Percentiles rank a stretch among this genome's conserved stretches.
Conservation (phyloP, 139 green algal species). For the Closterium sp. region DNA sequence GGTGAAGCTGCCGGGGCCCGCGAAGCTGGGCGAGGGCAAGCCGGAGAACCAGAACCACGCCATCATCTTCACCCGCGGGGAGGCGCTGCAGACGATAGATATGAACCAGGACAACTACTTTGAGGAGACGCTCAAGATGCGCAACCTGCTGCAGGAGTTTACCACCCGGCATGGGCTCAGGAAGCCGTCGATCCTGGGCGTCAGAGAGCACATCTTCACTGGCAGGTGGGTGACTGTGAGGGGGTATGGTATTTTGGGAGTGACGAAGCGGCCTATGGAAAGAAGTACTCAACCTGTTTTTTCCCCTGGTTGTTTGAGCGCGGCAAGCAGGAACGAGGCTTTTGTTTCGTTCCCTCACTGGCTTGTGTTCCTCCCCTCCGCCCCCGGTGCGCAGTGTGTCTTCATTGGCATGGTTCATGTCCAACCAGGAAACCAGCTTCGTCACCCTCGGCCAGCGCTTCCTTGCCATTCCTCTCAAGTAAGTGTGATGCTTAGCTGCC, state of each 20-base stretch:
- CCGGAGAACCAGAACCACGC: constrained; percentile 55
- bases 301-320: neutral
- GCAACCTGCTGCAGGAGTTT: constrained; percentile 71
- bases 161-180: neutral
- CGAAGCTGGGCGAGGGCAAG: constrained; percentile 52
- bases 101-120: constrained; percentile 79
- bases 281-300: too few relatives aligned
- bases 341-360: neutral
- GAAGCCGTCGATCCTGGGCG: constrained; percentile 42
- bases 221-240: constrained; percentile 39
- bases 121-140: constrained; percentile 79
- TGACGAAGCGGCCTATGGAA: neutral
- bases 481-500: neutral
- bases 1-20: constrained; percentile 33
- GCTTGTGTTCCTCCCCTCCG: neutral
- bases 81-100: constrained; percentile 53
- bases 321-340: too few relatives aligned
- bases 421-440: constrained; percentile 53
- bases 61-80: constrained; percentile 51
- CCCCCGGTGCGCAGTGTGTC: constrained; percentile 34
- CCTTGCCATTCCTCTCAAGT: constrained; percentile 40
- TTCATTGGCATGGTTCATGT: constrained; percentile 52
- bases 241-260: too few relatives aligned
- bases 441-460: constrained; percentile 49
- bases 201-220: constrained; percentile 54